These are phyloP conservation scores for Tetradesmus lagerheimii DNA, from an alignment of 139 green algal genomes.

Conservation along the genomic window DNA sequence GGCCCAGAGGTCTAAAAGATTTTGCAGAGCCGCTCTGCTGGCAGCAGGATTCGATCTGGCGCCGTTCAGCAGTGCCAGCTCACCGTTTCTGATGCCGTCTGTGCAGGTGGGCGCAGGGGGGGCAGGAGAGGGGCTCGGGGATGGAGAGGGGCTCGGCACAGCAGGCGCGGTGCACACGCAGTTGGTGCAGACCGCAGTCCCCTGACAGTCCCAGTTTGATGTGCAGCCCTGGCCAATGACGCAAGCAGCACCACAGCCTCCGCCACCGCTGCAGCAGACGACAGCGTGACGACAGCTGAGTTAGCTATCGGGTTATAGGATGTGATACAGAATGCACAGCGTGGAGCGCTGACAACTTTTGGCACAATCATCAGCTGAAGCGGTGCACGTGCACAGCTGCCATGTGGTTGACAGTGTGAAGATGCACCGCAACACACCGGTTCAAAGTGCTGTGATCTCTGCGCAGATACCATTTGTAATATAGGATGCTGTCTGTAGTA, in stretches of 20 bases:
- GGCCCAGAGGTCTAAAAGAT: no score
- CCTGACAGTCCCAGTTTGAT: conserved; percentile 12
- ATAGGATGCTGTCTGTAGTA: no score
- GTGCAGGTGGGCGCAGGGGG: conserved; percentile 15
- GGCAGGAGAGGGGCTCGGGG: not conserved
- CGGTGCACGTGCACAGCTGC: not conserved
- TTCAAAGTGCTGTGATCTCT: no score
- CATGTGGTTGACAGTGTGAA: no score
- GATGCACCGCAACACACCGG: no score
- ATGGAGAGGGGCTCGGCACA: not conserved
- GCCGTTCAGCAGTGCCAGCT: not conserved
- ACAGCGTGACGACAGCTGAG: not conserved
- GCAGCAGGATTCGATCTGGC: no score
- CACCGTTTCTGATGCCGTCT: conserved; percentile 22
- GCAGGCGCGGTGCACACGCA: not conserved
- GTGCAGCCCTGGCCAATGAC: not conserved
- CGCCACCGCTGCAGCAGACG: not conserved
- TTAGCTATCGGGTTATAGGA: no score
- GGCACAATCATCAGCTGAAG: no score
- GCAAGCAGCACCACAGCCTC: conserved; percentile 23
- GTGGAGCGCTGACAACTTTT: no score
- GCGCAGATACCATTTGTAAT: no score
- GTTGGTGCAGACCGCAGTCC: not conserved
- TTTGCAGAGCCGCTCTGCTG: no score
- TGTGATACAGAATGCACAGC: no score